Percentiles rank a stretch among this genome's conserved stretches.
phyloP scores from a whole-genome alignment of 352 stramenopile species.

The Chrysophaeum taylorii region DNA sequence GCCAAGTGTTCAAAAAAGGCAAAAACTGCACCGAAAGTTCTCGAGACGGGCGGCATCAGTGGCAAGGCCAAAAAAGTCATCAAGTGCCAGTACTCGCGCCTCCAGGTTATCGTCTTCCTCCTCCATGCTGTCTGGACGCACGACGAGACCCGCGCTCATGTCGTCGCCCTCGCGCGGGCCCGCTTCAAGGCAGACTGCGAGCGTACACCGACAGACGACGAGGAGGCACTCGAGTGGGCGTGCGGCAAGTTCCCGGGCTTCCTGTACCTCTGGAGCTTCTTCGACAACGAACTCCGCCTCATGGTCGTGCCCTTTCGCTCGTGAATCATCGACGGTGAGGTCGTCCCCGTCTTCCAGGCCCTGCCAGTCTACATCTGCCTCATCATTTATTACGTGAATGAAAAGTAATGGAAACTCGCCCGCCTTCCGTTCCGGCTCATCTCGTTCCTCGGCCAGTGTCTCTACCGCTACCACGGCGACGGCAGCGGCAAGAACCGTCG shows the following conservation, averaged over 20 bases:
- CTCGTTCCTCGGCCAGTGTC: not conserved
- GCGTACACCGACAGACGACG: too few species aligned
- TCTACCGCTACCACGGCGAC: not conserved
- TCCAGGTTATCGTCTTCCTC: too few species aligned
- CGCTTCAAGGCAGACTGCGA: too few species aligned
- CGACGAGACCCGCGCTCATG: too few species aligned
- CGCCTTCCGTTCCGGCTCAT: not conserved
- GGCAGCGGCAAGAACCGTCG: not conserved
- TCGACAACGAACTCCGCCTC: conserved; percentile 1
- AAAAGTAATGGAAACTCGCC: not conserved
- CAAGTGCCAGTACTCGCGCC: too few species aligned
- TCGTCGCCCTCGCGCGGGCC: too few species aligned
- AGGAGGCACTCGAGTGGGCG: not conserved
- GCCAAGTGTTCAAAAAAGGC: too few species aligned
- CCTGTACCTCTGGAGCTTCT: not conserved
- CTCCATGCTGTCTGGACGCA: too few species aligned
- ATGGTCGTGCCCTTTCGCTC: not conserved
- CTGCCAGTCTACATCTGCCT: not conserved
- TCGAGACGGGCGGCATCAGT: too few species aligned
- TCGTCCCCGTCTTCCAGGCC: not conserved
- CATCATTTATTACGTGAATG: not conserved
- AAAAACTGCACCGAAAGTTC: too few species aligned
- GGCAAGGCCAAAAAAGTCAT: too few species aligned
- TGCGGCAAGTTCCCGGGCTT: not conserved
- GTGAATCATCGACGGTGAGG: not conserved